Evolutionary conservation across 225 moss, liverwort and hornwort genomes (phyloP).

Genomic region (Pseudisothecium myosuroides): DNA sequence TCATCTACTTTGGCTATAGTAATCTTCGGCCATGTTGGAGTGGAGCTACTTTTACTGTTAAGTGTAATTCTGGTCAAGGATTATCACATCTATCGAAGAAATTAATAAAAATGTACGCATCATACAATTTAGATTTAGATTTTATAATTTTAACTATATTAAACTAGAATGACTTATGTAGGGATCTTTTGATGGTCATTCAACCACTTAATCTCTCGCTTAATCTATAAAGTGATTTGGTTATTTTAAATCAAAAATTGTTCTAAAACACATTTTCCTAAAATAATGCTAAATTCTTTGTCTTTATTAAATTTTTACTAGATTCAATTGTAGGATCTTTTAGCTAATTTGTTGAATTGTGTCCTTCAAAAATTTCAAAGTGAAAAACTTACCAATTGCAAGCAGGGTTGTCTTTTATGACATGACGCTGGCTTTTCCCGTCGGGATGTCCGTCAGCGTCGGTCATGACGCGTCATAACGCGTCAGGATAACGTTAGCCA

Average conservation of each 20-base stretch:
- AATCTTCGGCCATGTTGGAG: too few relatives aligned
- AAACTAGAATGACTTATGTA: not conserved
- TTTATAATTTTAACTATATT: not conserved
- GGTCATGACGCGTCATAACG: too few relatives aligned
- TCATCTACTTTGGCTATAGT: too few relatives aligned
- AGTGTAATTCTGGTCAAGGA: fast-evolving
- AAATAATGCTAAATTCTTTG: too few relatives aligned
- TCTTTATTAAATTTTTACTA: not conserved
- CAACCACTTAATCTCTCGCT: not conserved
- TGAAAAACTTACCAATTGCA: not conserved
- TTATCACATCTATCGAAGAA: not conserved
- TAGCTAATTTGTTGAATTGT: not conserved
- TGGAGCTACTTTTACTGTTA: fast-evolving
- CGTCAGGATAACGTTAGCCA: too few relatives aligned
- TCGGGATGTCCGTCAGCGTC: too few relatives aligned
- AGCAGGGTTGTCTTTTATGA: too few relatives aligned
- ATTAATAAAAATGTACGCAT: too few relatives aligned
- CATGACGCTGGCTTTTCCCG: too few relatives aligned
- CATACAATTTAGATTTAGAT: not conserved
- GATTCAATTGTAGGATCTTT: not conserved
- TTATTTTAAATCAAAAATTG: not conserved
- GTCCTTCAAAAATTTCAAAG: not conserved
- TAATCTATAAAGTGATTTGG: not conserved
- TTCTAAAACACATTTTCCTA: not conserved
- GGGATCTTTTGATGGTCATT: too few relatives aligned